These are phyloP conservation scores for Fusarium tanahbumbuense DNA, from an alignment of 2,329 filamentous ascomycete species.

Conservation along the genomic window DNA sequence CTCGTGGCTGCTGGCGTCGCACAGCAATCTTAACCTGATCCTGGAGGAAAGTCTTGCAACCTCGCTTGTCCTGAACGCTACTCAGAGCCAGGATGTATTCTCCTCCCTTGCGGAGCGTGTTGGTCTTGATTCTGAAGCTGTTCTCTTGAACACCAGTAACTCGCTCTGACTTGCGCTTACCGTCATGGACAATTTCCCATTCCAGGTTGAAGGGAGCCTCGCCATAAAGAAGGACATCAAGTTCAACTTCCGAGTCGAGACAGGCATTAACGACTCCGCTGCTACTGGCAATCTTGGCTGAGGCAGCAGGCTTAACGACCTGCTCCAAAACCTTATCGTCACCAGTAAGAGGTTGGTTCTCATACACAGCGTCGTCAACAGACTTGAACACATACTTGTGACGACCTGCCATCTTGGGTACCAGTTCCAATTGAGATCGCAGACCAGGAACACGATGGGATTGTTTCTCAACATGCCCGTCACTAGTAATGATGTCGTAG, in stretches of 20 bases:
- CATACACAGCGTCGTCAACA: conserved; percentile 86
- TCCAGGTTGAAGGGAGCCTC: conserved; percentile 90
- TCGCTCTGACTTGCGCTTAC: conserved; percentile 79
- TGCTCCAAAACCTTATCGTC: conserved; percentile 78
- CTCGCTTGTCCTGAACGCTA: conserved; percentile 85
- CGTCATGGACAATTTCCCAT: conserved; percentile 92
- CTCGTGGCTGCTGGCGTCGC: conserved; percentile 87
- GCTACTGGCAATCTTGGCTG: conserved; percentile 74
- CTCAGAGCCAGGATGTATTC: conserved; percentile 90
- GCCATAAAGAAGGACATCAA: conserved; percentile 80
- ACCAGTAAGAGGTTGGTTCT: conserved; percentile 70
- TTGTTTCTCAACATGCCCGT: conserved; percentile 66
- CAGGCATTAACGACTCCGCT: conserved; percentile 74
- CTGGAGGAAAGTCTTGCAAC: conserved; percentile 87
- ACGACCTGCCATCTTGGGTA: conserved; percentile 81
- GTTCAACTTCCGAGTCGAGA: conserved; percentile 81
- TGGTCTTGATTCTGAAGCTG: conserved; percentile 78
- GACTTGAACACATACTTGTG: conserved; percentile 88
- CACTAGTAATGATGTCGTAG: conserved; percentile 76
- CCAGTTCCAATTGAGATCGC: conserved; percentile 85
- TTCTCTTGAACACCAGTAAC: conserved; percentile 71
- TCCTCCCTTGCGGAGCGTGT: conserved; percentile 80
- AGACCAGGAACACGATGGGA: conserved; percentile 73
- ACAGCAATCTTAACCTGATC: conserved; percentile 88
- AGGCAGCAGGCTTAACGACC: conserved; percentile 91